Percentiles rank a stretch among this genome's conserved stretches.
These are phyloP conservation scores for Gossypium davidsonii DNA, from an alignment of 441 rosid species.

Conservation along the genomic window DNA sequence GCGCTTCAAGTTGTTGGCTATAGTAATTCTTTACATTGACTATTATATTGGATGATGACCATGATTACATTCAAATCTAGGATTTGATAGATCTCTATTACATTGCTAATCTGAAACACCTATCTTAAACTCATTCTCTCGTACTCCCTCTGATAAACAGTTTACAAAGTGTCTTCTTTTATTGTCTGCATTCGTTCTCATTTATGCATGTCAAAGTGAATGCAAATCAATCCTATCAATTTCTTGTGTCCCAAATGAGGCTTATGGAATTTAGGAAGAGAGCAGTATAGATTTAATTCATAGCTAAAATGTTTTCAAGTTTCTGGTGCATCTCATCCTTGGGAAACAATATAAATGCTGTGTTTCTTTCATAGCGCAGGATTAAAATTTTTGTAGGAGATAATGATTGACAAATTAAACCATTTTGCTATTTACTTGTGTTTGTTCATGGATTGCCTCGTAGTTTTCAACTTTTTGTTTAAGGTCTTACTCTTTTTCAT, in stretches of 20 bases:
- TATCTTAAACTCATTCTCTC: neutral
- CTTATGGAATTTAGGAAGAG: neutral
- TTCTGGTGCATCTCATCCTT: neutral
- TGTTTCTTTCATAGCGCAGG: too few relatives aligned
- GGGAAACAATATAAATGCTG: neutral
- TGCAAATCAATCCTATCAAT: neutral
- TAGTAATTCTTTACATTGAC: neutral
- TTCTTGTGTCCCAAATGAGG: neutral
- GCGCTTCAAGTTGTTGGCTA: neutral
- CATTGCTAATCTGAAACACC: neutral
- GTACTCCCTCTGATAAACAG: neutral
- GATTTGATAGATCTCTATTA: neutral
- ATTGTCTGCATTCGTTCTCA: neutral
- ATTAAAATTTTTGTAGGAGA: neutral
- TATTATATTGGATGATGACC: neutral
- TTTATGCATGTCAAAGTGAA: neutral
- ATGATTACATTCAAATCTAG: neutral
- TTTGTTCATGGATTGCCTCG: neutral
- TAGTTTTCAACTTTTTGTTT: neutral
- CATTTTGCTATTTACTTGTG: neutral
- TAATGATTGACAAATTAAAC: neutral
- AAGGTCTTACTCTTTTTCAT: neutral
- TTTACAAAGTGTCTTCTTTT: neutral
- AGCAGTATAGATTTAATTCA: neutral
- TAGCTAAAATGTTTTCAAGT: neutral